Evolutionary conservation across 2,329 filamentous ascomycete genomes (phyloP).

Genomic region (Fusarium bulbicola): DNA sequence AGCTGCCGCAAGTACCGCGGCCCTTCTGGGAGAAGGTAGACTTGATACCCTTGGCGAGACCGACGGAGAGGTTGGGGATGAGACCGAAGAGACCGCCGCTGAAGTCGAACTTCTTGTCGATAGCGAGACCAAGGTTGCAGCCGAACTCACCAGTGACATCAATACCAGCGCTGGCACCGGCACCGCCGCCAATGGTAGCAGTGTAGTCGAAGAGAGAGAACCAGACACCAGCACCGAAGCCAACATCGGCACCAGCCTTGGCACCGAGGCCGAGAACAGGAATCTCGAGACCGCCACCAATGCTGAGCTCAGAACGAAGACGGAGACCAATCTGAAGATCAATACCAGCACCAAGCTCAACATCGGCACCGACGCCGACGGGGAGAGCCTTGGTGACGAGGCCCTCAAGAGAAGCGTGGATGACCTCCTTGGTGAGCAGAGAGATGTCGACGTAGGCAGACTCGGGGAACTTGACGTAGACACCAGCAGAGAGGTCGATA

Average conservation of each 20-base stretch:
- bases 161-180: constrained; percentile 49
- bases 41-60: constrained; percentile 41
- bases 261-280: constrained; percentile 46
- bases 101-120: constrained; percentile 34
- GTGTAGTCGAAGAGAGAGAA: constrained; percentile 64
- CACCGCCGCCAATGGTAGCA: constrained; percentile 50
- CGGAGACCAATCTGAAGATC: constrained; percentile 60
- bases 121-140: constrained; percentile 35
- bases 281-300: constrained; percentile 46
- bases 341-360: constrained; percentile 52
- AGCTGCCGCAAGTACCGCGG: constrained; percentile 31
- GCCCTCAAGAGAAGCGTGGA: constrained; percentile 54
- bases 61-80: constrained; percentile 52
- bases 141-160: constrained; percentile 28
- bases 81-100: constrained; percentile 47
- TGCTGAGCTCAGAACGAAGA: constrained; percentile 57
- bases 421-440: constrained; percentile 50
- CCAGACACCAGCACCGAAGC: constrained; percentile 54
- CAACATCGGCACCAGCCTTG: constrained; percentile 48
- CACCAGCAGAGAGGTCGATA: constrained; percentile 58
- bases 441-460: constrained; percentile 52
- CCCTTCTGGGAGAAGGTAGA: constrained; percentile 22
- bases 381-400: constrained; percentile 42
- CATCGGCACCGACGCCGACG: constrained; percentile 36
- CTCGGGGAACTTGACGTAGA: constrained; percentile 60